A percentile compares a stretch with the other conserved stretches of the same genome.
phyloP scores from a whole-genome alignment of 192 early-diverging fungal species.

The Podila epigama region DNA sequence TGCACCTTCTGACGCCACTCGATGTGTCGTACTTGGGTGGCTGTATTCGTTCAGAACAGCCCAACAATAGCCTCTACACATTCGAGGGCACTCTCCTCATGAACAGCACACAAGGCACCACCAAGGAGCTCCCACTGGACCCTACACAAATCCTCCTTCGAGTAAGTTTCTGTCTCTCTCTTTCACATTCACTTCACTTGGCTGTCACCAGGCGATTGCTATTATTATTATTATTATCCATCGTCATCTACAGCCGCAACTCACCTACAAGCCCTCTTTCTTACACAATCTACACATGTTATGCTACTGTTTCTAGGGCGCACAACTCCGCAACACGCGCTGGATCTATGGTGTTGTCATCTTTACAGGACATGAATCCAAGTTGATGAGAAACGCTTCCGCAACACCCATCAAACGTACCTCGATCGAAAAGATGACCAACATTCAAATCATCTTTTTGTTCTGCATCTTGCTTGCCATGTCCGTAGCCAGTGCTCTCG shows the following conservation, averaged over 20 bases:
- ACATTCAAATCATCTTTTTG: conserved; percentile 92
- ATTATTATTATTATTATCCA: no score
- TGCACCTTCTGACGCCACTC: conserved; percentile 71
- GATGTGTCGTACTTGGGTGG: conserved; percentile 70
- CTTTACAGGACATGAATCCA: conserved; percentile 98
- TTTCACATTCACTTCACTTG: no score
- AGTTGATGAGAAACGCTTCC: conserved; percentile 95
- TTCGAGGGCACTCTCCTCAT: conserved; percentile 83
- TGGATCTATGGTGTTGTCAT: conserved; percentile 94
- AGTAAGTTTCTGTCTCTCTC: conserved; percentile 40
- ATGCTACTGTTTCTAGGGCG: no score
- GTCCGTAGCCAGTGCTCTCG: conserved; percentile 87
- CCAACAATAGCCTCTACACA: conserved; percentile 96
- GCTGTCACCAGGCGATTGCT: no score
- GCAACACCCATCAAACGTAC: conserved; percentile 92
- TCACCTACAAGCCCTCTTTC: neutral
- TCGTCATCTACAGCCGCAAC: neutral
- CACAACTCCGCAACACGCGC: conserved; percentile 90
- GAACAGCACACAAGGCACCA: conserved; percentile 52
- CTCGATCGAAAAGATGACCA: conserved; percentile 89
- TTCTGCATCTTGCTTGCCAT: conserved; percentile 87
- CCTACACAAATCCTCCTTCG: conserved; percentile 93
- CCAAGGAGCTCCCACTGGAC: conserved; percentile 83
- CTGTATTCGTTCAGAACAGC: conserved; percentile 89
- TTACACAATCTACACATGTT: no score